phyloP scores from a whole-genome alignment of 2,329 filamentous ascomycete species.

The Colletotrichum sp. region DNA sequence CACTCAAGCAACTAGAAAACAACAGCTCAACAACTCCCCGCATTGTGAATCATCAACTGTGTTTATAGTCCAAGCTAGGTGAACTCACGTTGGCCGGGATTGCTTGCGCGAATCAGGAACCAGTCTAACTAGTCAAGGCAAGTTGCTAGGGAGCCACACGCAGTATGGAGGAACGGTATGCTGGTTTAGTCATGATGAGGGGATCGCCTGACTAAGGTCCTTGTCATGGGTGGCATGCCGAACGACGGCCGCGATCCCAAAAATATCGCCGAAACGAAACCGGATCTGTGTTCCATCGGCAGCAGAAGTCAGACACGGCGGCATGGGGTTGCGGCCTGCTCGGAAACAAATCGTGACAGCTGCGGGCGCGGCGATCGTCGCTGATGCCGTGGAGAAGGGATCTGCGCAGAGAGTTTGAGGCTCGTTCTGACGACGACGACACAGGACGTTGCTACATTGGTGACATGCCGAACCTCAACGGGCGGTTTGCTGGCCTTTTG shows the following conservation, averaged over 20 bases:
- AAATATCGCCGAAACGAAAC: neutral
- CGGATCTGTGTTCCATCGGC: neutral
- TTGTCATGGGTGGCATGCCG: neutral
- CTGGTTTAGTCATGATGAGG: neutral
- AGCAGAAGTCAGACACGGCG: neutral
- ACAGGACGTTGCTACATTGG: accelerated
- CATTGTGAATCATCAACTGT: neutral
- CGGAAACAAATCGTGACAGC: neutral
- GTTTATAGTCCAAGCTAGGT: neutral
- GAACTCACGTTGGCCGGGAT: neutral
- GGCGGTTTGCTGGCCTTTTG: neutral
- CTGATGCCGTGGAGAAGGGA: neutral
- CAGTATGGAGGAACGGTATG: neutral
- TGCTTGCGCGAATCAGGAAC: neutral
- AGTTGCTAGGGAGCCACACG: neutral
- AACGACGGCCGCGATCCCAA: neutral
- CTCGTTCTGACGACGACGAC: neutral
- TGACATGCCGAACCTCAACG: neutral
- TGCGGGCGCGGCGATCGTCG: neutral
- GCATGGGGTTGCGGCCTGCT: neutral
- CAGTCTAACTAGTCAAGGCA: neutral
- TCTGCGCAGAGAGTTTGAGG: neutral
- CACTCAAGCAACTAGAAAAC: neutral
- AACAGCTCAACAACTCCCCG: neutral
- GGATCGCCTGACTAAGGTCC: neutral